Conservation (phyloP, 352 stramenopile species). For the Pythium periplocum region DNA sequence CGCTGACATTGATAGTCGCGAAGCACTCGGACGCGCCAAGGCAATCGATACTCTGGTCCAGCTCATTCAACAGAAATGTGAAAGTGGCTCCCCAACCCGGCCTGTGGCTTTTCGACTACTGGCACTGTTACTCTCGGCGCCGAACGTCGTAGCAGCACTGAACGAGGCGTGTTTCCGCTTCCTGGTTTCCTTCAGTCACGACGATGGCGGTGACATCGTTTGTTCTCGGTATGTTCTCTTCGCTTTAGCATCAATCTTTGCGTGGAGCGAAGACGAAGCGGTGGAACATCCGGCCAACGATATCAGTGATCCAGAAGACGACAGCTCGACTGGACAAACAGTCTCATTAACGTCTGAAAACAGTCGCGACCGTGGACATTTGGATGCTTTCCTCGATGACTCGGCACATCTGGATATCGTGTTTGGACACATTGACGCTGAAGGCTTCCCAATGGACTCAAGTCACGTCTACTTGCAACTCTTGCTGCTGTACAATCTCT, state of each 20-base stretch:
- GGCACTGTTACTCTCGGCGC: slow-evolving; percentile 42
- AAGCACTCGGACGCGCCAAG: slow-evolving; percentile 32
- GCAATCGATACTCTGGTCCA: slow-evolving; percentile 35
- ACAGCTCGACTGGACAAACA: not conserved
- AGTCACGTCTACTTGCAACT: slow-evolving; percentile 55
- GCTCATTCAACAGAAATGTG: slow-evolving; percentile 16
- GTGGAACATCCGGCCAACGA: not conserved
- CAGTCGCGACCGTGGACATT: not conserved
- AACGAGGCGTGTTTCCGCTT: slow-evolving; percentile 47
- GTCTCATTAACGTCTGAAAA: too few species aligned
- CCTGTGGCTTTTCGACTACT: slow-evolving; percentile 41
- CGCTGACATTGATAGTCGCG: slow-evolving; percentile 21
- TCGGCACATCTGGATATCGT: slow-evolving; percentile 37
- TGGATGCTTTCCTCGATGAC: slow-evolving; percentile 50
- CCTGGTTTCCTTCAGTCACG: slow-evolving; percentile 42
- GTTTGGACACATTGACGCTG: slow-evolving; percentile 38
- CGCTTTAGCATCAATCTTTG: slow-evolving; percentile 49
- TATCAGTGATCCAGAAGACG: not conserved
- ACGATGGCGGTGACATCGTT: slow-evolving; percentile 2
- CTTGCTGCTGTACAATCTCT: slow-evolving; percentile 72
- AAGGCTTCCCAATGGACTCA: slow-evolving; percentile 28
- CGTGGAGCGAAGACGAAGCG: slow-evolving; percentile 27
- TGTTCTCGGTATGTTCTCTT: slow-evolving; percentile 58
- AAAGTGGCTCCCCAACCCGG: not conserved
- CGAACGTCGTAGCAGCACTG: slow-evolving; percentile 26